Evolutionary conservation across 164 flowering plant genomes (phyloP), one percentile per base, ranked within the genome.

Genomic region (Litsea cubeba): DNA sequence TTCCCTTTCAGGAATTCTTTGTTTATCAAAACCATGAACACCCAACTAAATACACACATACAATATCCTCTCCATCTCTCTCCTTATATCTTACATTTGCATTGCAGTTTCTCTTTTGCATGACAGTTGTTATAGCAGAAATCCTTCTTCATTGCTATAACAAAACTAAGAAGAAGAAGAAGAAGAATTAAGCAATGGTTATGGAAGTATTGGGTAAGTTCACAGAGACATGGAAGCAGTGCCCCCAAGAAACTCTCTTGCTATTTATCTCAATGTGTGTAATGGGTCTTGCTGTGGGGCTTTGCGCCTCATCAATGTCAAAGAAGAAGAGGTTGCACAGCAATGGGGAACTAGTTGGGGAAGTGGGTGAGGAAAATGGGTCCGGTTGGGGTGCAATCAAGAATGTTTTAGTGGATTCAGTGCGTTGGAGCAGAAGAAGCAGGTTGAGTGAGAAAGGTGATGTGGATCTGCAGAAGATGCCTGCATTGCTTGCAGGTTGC

Each of bases 121-220:
- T 17, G 12, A 14, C 12, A 57, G 3, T 8, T 1, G 12, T 5
- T 23, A n/a, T 10, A 15, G 51, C 10, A 17, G 14, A 24, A 50
- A 12, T 35, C 25, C 18, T 20, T 25, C 12, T 18, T 26, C 23
- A 3, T 20, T 24, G 7, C 65, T 58, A 22, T 26, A n/a, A 25
- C 64, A 17, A 3, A 22, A 32, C 63, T 22, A 22, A 54, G n/a
- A 54, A 54, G 60, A 40, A 40, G 46, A 40, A 40, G 8, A 40
- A 40, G 8, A 15, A 17, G 0, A 54, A 17, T 20, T 3, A 54
- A 54, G 40, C 70, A 35, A 91, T 93, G 46, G 46, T 40, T 40
- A 40, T 40, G 97, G 93, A 90, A 75, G 89, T 91, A 24, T 50
- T 90, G 73, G 87, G 91, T 90, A 83, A 77, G 18, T 71, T 89